Base-by-base conservation (phyloP, 345 rosid genomes). In the Populus deltoides region DNA sequence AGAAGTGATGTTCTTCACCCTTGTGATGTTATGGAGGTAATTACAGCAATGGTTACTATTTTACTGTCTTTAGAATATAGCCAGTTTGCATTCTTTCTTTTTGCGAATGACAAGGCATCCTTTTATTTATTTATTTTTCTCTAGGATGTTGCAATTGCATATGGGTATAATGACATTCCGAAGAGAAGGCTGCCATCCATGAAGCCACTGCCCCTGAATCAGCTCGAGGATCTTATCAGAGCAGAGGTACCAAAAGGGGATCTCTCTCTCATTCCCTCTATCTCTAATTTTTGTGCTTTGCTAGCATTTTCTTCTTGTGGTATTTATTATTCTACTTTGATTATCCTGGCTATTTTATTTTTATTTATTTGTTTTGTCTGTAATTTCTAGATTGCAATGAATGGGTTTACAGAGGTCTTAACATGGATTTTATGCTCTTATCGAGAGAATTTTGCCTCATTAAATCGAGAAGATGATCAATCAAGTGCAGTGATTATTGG, bases 91-190 rank as follows among this genome's bases (percentile, higher is more conserved):
- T 62, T 62, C n/a, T 24, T 24, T n/a, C 16, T 7, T 31, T 33
- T 65, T 71, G 73, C 33, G 66, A 73, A 70, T 80, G 66, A 74
- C 17, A 45, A 39, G 39, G 51, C 8, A 6, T 79, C 15, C 49
- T 65, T n/a, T 68, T 49, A 33, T 33, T 33, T 33, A 31, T 33
- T 33, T 33, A 33, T 33, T 80, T 39, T 68, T 39, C 83, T 29
- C 36, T 78, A 96, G 99, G 98, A 96, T 84, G 97, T 96, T 78
- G 99, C 97, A 68, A 93, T 93, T 86, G 98, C 98, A 71, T 92
- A 90, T 87, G 98, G 98, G 27, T 96, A 85, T 82, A 92, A 93
- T 81, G 91, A 90, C 72, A 91, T 96, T 80, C 93, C 91, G 38
- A 91, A 77, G 85, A 92, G 88, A 77, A 90, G 31, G 86, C 88